Percentiles rank a stretch among this genome's conserved stretches.
Evolutionary conservation across 441 rosid species (phyloP).

Genomic region (Populus hybrid): DNA sequence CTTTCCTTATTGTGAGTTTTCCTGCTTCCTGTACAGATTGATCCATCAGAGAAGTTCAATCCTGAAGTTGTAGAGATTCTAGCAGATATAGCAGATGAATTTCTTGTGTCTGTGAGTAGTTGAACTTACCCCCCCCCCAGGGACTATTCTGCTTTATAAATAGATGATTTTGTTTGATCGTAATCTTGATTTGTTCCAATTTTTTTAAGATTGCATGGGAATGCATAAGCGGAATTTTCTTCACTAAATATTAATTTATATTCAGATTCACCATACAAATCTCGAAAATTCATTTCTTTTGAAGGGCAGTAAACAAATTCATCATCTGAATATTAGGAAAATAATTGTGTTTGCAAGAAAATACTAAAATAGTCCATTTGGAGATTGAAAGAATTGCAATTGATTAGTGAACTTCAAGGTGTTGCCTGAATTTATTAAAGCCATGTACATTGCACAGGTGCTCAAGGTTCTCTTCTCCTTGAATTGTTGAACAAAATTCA

Average conservation of each 20-base stretch:
- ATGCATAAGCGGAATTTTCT: too few relatives aligned
- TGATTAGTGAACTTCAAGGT: neutral
- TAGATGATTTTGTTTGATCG: neutral
- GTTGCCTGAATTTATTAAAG: neutral
- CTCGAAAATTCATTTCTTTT: neutral
- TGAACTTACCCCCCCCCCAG: slow-evolving; percentile 2
- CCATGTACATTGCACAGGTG: neutral
- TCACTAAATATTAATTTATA: neutral
- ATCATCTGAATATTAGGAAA: neutral
- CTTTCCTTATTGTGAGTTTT: slow-evolving; percentile 7
- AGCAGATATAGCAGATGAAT: slow-evolving; percentile 87
- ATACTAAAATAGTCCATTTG: neutral
- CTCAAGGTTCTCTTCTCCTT: neutral
- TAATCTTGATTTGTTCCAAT: neutral
- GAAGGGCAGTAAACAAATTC: neutral
- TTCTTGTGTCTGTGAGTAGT: slow-evolving; percentile 82
- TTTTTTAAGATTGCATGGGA: too few relatives aligned
- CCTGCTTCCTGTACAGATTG: slow-evolving; percentile 56
- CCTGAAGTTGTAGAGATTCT: slow-evolving; percentile 90
- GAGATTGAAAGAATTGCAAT: neutral
- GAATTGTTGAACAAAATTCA: neutral
- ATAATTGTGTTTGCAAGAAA: neutral
- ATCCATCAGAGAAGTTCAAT: slow-evolving; percentile 81
- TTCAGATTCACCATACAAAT: neutral
- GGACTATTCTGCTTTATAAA: neutral